Base-by-base conservation (phyloP, 1,139 yeast genomes). In the Saccharomyces pastorianus region DNA sequence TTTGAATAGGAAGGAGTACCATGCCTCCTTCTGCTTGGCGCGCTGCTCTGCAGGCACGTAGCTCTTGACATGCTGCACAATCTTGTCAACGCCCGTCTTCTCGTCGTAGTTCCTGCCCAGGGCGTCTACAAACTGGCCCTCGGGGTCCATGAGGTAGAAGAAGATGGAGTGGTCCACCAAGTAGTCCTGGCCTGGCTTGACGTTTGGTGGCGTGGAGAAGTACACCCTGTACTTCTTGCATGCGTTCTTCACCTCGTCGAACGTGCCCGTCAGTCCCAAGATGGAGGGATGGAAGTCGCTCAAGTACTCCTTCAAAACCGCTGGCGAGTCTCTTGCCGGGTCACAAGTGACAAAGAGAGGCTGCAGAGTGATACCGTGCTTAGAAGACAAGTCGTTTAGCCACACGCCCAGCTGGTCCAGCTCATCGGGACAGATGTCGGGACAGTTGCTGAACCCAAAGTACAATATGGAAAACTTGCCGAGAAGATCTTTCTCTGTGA, bases 381-480 rank as follows among this genome's bases (percentile, higher is more conserved):
- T 78, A 27, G 66, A 57, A 63, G 84, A 81, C 64, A 88, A 75
- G 26, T 76, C 80, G 52, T 83, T 80, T 61, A 93, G 73, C 81
- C 95, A 88, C 32, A 82, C 79, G 2, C 96, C 91, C 70, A 95
- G 78, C 67, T 93, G 89, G 68, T 95, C 99, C 59, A 93, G 79
- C 70, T 93, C 99, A 71, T 93, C 99, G 9, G 99, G 99, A 71
- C 99, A 93, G 54, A 93, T 91, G 71, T 93, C 99, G 4, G 99
- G 99, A 73, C 99, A 93, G 72, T 90, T 91, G 6, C 96, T 88
- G 75, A 93, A 95, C 0, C 99, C 99, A 72, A 93, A 93, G 72
- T 93, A 93, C n/a, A 93, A 71, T 53, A 93, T 76, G 6, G 93
- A 82, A 71, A 89, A 93, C 69, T 81, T 84, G 50, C 91, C 95